Evolutionary conservation across 2,329 filamentous ascomycete genomes (phyloP), one percentile per base, ranked within the genome.

Genomic region (Xylariaceae sp.): DNA sequence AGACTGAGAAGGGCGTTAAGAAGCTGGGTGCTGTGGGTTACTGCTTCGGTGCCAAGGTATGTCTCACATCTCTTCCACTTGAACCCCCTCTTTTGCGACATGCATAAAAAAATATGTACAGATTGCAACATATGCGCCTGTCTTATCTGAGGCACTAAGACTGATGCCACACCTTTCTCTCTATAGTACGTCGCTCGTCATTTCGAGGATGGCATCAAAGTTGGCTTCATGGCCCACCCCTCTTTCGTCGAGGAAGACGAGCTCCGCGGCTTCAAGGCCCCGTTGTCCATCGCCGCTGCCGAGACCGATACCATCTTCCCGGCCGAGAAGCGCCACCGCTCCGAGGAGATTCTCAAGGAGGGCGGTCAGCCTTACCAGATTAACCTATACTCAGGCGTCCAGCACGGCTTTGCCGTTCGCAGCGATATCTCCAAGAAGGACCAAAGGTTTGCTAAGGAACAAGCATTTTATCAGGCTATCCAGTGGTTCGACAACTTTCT

Each of bases 391-490:
- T 84, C 83, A 2, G 83, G 84, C 49, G 84, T 90, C 24, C 72
- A 73, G 50, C 91, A 95, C 70, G 91, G 91, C 0, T 96, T 94
- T 65, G 79, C 85, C 7, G 85, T 92, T 2, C 82, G 89, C 50
- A 79, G 78, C 23, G 88, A 94, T 67, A 54, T 80, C 26, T 79
- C 65, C 56, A 79, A 85, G 58, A 80, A 79, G 69, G 59, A 75
- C 39, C 71, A 82, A 66, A 84, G 81, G 70, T 93, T 81, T 64
- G 86, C 88, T 30, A 92, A 91, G 80, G 89, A 95, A 74, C 84
- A 88, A 73, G 90, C 91, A 4, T 94, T 94, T 69, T 66, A 79
- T 59, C 91, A 94, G 77, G 89, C 89, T 29, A 78, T 92, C 45
- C 70, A 77, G 46, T 95, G 91, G 91, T 92, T 95, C 62, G 81